Percentiles rank a stretch among this genome's conserved stretches.
phyloP scores from a whole-genome alignment of 129 eudicot genomes.

The Arctium lappa region DNA sequence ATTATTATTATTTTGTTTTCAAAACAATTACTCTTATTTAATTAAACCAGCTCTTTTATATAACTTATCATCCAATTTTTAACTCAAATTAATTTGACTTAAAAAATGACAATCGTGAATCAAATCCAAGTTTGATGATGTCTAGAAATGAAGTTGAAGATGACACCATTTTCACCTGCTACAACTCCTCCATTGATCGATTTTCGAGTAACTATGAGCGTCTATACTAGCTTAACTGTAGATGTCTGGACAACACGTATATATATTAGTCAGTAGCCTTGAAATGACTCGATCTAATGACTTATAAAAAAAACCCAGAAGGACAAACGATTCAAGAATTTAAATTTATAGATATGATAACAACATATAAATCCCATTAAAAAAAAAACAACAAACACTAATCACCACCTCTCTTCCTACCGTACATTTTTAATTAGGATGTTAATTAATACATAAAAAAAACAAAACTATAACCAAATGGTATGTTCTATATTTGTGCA shows the following conservation, averaged over 20 bases:
- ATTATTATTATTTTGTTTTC: background rate
- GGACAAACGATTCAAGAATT: background rate
- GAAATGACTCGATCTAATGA: no score
- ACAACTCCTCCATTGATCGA: background rate
- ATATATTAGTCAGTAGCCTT: no score
- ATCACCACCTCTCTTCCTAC: background rate
- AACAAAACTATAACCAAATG: background rate
- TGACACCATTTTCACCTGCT: background rate
- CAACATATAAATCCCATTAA: background rate
- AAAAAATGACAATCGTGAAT: background rate
- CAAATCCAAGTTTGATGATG: background rate
- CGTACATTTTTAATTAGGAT: background rate
- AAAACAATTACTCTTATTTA: background rate
- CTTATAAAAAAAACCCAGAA: no score
- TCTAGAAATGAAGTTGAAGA: background rate
- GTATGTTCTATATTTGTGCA: conserved; percentile 25
- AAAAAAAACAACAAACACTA: background rate
- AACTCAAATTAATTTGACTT: no score
- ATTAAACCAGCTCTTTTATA: no score
- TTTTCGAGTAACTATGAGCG: no score
- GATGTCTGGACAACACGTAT: no score
- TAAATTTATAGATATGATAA: background rate
- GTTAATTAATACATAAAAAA: background rate
- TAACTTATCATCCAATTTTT: no score
- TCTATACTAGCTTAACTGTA: no score